Evolutionary conservation across 768 basidiomycete genomes (phyloP).

Genomic region (Fistulinella prunicolor): DNA sequence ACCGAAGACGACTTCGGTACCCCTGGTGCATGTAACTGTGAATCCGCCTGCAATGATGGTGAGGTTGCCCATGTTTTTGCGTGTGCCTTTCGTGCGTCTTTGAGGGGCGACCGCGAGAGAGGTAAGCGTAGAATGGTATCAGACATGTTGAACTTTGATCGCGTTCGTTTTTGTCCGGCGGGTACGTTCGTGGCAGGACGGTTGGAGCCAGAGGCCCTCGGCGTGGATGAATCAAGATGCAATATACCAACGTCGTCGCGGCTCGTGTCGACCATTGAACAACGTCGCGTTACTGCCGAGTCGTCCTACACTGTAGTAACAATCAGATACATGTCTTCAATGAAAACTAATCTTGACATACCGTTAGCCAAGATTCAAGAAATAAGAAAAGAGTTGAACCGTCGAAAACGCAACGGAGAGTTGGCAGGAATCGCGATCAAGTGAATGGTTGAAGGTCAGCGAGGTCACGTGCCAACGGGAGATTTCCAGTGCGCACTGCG

Average conservation of each 20-base stretch:
- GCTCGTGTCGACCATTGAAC: conserved; percentile 18
- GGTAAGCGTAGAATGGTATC: conserved; percentile 46
- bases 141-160: conserved; percentile 50
- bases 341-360: no score
- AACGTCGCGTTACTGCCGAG: conserved; percentile 2
- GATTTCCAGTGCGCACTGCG: no score
- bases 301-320: no score
- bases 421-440: no score
- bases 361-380: no score
- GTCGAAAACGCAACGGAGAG: no score
- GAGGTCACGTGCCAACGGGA: no score
- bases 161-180: conserved; percentile 33
- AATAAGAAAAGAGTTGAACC: no score
- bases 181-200: not conserved
- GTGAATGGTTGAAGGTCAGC: no score
- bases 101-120: conserved; percentile 48
- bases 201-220: conserved; percentile 1
- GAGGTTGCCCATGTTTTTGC: conserved; percentile 25
- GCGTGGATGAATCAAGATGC: conserved; percentile 1
- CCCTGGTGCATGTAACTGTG: not conserved
- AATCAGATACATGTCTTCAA: no score
- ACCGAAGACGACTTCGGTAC: not conserved
- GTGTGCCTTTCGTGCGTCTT: conserved; percentile 43
- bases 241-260: conserved; percentile 8
- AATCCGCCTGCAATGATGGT: conserved; percentile 7